Evolutionary conservation across 257 asterid species (phyloP).

Genomic region (Ehretia macrophylla): DNA sequence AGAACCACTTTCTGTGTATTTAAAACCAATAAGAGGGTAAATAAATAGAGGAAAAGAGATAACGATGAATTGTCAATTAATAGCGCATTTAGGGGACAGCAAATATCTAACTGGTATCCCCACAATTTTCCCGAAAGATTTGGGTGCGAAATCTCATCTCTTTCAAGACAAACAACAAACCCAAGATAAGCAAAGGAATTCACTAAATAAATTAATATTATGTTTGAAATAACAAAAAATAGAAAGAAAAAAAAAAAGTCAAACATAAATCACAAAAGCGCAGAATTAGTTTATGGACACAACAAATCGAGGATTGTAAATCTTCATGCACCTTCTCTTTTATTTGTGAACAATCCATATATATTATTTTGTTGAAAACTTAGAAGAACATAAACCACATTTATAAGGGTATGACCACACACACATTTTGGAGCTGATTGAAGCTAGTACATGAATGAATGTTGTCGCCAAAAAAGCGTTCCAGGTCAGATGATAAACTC

Average conservation of each 20-base stretch:
- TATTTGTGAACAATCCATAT: slow-evolving; percentile 4
- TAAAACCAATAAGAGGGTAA: no score
- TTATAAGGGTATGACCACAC: slow-evolving; percentile 4
- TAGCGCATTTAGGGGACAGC: slow-evolving; percentile 4
- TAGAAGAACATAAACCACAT: not conserved
- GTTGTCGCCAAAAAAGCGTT: slow-evolving; percentile 31
- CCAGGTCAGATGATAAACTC: slow-evolving; percentile 20
- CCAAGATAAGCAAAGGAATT: slow-evolving; percentile 2
- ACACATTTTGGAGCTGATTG: not conserved
- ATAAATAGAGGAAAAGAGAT: no score
- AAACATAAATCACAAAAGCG: slow-evolving; percentile 28
- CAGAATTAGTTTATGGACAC: slow-evolving; percentile 49
- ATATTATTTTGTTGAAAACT: slow-evolving; percentile 1
- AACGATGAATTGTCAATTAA: not conserved
- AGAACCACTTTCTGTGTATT: no score
- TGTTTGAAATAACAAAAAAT: not conserved
- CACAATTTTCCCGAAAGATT: slow-evolving; percentile 35
- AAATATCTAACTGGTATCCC: not conserved
- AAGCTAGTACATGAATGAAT: slow-evolving; percentile 26
- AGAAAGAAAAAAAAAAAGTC: slow-evolving; percentile 14
- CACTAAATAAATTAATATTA: not conserved
- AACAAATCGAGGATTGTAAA: slow-evolving; percentile 21
- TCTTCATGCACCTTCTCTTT: slow-evolving; percentile 9
- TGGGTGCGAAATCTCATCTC: slow-evolving; percentile 54
- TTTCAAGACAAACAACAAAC: slow-evolving; percentile 12